phyloP scores from a whole-genome alignment of 495 filamentous ascomycete species.

The Penicillium crystallinum region DNA sequence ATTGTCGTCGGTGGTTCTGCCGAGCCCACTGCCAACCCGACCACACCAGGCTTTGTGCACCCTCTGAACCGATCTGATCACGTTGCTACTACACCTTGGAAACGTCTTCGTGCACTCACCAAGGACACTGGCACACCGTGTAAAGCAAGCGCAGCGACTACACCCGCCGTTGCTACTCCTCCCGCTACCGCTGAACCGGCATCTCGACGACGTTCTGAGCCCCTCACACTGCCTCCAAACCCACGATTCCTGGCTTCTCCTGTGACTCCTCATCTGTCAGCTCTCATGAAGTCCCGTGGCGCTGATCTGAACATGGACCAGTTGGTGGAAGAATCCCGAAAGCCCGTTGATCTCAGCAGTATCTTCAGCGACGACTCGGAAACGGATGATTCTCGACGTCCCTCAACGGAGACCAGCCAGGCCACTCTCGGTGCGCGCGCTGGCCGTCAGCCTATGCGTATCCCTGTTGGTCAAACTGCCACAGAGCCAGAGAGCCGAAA shows the following conservation, averaged over 20 bases:
- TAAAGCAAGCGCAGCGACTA: constrained; percentile 10
- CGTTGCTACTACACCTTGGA: constrained; percentile 46
- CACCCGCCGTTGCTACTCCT: constrained; percentile 27
- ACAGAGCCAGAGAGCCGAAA: constrained; percentile 53
- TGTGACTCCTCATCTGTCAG: constrained; percentile 71
- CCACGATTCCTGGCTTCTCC: constrained; percentile 48
- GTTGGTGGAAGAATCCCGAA: constrained; percentile 32
- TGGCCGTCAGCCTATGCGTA: constrained; percentile 50
- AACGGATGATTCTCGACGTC: constrained; percentile 39
- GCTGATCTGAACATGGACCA: constrained; percentile 58
- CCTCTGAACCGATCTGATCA: constrained; percentile 60
- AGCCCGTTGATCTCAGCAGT: constrained; percentile 29
- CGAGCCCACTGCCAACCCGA: constrained; percentile 30
- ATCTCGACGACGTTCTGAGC: constrained; percentile 4
- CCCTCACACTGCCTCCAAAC: constrained; percentile 13
- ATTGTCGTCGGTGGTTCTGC: constrained; percentile 49
- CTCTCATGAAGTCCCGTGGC: constrained; percentile 60
- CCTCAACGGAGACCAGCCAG: constrained; percentile 42
- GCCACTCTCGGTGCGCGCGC: constrained; percentile 19
- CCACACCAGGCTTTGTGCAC: constrained; percentile 57
- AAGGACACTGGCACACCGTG: constrained; percentile 36
- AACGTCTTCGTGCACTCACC: constrained; percentile 38
- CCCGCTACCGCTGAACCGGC: constrained; percentile 15
- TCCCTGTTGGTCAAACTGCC: constrained; percentile 50
- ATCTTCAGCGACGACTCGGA: constrained; percentile 52